phyloP scores from a whole-genome alignment of 2,329 filamentous ascomycete species.

The Zelopaecilomyces penicillatus region DNA sequence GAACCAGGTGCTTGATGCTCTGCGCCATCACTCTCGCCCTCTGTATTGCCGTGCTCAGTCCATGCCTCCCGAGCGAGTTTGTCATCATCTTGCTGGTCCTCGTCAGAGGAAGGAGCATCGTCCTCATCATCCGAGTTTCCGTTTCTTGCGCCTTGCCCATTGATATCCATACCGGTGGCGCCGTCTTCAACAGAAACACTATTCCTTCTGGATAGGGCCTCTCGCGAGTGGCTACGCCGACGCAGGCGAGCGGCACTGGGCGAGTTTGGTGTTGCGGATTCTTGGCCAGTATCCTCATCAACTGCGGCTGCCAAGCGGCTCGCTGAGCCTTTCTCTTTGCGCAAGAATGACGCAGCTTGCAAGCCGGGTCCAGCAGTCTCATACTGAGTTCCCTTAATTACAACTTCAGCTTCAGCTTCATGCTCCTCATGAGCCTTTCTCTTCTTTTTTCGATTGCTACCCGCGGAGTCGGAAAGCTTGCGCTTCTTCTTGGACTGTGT shows the following conservation, averaged over 20 bases:
- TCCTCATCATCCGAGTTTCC: not conserved
- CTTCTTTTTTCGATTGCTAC: constrained; percentile 27
- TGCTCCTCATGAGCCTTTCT: constrained; percentile 15
- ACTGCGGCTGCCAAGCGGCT: constrained; percentile 8
- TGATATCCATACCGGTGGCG: constrained; percentile 10
- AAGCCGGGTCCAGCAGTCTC: constrained; percentile 6
- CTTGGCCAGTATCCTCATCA: constrained; percentile 13
- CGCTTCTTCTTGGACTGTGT: constrained; percentile 25
- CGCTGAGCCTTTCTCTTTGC: constrained; percentile 3
- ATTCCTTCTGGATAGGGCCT: constrained; percentile 20
- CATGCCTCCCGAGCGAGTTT: constrained; percentile 26
- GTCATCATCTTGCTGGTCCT: constrained; percentile 18
- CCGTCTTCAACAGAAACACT: constrained; percentile 11
- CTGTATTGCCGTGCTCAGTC: constrained; percentile 24
- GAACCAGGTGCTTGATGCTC: constrained; percentile 4
- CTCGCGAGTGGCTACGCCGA: constrained; percentile 17
- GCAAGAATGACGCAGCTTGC: constrained; percentile 8
- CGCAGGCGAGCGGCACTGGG: constrained; percentile 20
- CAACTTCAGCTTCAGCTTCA: constrained; percentile 11
- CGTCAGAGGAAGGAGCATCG: not conserved
- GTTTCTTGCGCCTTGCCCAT: not conserved
- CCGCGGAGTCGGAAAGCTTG: constrained; percentile 20
- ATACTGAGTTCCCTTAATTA: constrained; percentile 12
- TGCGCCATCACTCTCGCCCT: constrained; percentile 12
- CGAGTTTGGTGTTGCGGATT: constrained; percentile 17